These are phyloP conservation scores for Apium graveolens DNA, from an alignment of 129 eudicot species.

Conservation along the genomic window DNA sequence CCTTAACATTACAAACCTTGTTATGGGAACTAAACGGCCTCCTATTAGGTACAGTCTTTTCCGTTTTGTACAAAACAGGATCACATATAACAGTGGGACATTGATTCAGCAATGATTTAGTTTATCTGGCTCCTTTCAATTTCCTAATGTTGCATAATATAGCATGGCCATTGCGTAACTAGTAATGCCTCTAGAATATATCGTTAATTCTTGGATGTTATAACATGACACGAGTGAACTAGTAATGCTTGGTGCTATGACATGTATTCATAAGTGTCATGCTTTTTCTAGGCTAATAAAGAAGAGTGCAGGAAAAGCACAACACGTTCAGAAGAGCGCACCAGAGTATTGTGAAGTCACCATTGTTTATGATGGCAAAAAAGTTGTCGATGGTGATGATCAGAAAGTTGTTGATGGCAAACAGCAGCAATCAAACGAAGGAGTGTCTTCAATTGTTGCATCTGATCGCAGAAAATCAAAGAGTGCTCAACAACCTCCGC, in stretches of 20 bases:
- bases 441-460: conserved; percentile 21
- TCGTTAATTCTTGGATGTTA: background rate
- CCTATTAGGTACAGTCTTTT: conserved; percentile 43
- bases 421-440: conserved; percentile 10
- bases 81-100: background rate
- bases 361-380: conserved; percentile 43
- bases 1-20: conserved; percentile 56
- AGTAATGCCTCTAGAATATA: background rate
- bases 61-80: background rate
- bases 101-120: background rate
- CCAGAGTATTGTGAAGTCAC: conserved; percentile 65
- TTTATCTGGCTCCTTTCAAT: background rate
- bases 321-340: conserved; percentile 51
- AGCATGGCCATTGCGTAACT: background rate
- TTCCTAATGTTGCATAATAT: background rate
- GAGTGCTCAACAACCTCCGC: conserved; percentile 17
- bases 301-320: conserved; percentile 58
- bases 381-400: conserved; percentile 24
- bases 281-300: conserved; percentile 37
- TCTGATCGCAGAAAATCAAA: conserved; percentile 25
- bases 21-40: conserved; percentile 61
- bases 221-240: background rate
- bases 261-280: background rate
- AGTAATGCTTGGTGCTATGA: background rate
- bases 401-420: conserved; percentile 23